Conservation (phyloP, 257 asterid genomes). For the Perilla frutescens region DNA sequence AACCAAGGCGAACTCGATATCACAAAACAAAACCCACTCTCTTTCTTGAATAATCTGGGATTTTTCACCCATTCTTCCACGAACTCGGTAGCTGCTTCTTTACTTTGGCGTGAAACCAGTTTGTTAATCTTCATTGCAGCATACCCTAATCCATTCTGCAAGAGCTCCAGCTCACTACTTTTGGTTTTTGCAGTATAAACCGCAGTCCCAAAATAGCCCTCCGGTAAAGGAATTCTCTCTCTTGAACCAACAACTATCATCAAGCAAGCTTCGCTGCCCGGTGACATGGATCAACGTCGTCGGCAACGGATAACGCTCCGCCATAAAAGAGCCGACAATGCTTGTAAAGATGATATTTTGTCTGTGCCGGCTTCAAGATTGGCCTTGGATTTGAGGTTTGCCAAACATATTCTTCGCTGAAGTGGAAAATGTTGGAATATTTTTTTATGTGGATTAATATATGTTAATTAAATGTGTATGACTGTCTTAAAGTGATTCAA, state of each 20-base stretch:
- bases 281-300: neutral
- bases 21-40: slow-evolving; percentile 5
- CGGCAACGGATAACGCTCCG: slow-evolving; percentile 1
- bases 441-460: too few species aligned
- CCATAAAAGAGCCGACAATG: too few species aligned
- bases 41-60: neutral
- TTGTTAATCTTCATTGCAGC: neutral
- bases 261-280: neutral
- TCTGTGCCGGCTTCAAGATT: slow-evolving; percentile 21
- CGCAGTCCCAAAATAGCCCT: slow-evolving; percentile 54
- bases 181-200: neutral
- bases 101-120: neutral
- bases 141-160: slow-evolving; percentile 17
- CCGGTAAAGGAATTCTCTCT: slow-evolving; percentile 42
- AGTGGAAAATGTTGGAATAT: too few species aligned
- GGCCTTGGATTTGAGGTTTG: slow-evolving; percentile 10
- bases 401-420: slow-evolving; percentile 38
- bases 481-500: too few species aligned
- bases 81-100: neutral
- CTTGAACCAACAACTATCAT: slow-evolving; percentile 27
- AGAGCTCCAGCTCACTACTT: slow-evolving; percentile 27
- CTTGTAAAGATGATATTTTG: slow-evolving; percentile 27
- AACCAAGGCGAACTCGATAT: slow-evolving; percentile 54
- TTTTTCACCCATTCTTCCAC: neutral
- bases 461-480: too few species aligned